phyloP scores from a whole-genome alignment of 2,329 filamentous ascomycete species.

The Cryphonectria parasitica region DNA sequence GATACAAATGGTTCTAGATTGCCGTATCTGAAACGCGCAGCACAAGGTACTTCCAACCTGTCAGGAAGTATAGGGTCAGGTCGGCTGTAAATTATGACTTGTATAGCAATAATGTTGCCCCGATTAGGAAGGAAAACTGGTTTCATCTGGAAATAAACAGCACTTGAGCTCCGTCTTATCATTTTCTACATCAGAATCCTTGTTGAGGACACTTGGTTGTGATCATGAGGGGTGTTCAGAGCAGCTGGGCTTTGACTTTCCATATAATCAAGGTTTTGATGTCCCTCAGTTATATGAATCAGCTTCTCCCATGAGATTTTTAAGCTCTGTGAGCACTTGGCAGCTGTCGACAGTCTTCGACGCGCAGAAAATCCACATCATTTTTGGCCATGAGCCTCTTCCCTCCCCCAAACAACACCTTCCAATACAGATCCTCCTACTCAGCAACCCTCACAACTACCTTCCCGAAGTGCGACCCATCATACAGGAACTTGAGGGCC shows the following conservation, averaged over 20 bases:
- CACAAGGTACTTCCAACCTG: neutral
- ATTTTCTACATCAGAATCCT: too few species aligned
- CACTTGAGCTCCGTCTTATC: neutral
- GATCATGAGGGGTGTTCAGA: neutral
- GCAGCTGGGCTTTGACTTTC: neutral
- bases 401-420: too few species aligned
- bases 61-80: neutral
- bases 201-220: too few species aligned
- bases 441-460: conserved; percentile 43
- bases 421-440: neutral
- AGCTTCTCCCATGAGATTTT: neutral
- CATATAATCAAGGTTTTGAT: neutral
- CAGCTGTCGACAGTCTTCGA: too few species aligned
- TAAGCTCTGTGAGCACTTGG: too few species aligned
- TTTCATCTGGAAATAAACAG: too few species aligned
- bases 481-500: conserved; percentile 54
- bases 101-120: neutral
- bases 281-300: neutral
- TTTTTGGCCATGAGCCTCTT: too few species aligned
- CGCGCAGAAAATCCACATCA: too few species aligned
- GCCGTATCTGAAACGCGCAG: neutral
- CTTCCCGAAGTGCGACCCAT: conserved; percentile 59
- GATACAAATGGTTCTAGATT: neutral
- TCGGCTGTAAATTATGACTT: neutral
- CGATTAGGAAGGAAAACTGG: neutral